Evolutionary conservation across 805 yeast species (phyloP).

Genomic region (Ogataea parapolymorpha): DNA sequence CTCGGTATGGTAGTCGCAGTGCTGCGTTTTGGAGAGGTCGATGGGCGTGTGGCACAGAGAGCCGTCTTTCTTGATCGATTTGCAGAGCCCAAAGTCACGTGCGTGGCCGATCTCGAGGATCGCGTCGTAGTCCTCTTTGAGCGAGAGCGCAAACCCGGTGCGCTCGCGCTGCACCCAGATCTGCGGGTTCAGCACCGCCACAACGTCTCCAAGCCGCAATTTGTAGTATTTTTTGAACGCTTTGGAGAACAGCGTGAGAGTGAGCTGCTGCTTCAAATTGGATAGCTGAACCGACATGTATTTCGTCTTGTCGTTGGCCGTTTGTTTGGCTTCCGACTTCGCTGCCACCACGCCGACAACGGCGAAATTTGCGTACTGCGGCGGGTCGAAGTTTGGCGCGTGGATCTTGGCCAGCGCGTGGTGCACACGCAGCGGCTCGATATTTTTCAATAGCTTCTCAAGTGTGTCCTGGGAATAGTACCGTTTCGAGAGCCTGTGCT

Average conservation of each 20-base stretch:
- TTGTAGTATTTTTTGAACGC: slow-evolving; percentile 74
- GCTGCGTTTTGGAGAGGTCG: slow-evolving; percentile 46
- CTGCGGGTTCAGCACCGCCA: slow-evolving; percentile 73
- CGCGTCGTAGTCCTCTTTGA: slow-evolving; percentile 48
- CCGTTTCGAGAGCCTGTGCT: slow-evolving; percentile 41
- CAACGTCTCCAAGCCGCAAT: slow-evolving; percentile 66
- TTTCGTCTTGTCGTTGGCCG: slow-evolving; percentile 42
- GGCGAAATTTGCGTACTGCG: slow-evolving; percentile 74
- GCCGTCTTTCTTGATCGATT: slow-evolving; percentile 44
- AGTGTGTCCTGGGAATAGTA: slow-evolving; percentile 42
- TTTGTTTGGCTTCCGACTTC: slow-evolving; percentile 51
- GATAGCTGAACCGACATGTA: slow-evolving; percentile 64
- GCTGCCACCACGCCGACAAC: slow-evolving; percentile 63
- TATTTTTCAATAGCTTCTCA: slow-evolving; percentile 39
- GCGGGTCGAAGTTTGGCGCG: slow-evolving; percentile 69
- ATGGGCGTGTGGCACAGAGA: slow-evolving; percentile 58
- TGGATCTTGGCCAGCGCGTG: slow-evolving; percentile 60
- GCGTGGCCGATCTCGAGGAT: slow-evolving; percentile 74
- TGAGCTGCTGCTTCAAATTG: slow-evolving; percentile 59
- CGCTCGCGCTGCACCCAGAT: slow-evolving; percentile 39
- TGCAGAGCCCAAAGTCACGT: slow-evolving; percentile 66
- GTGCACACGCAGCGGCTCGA: slow-evolving; percentile 54
- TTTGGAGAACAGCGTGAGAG: slow-evolving; percentile 60
- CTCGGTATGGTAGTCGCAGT: slow-evolving; percentile 75
- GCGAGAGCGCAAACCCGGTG: slow-evolving; percentile 48